A percentile compares a stretch with the other conserved stretches of the same genome.
These are phyloP conservation scores for Phoma sp. DNA, from an alignment of 2,329 filamentous ascomycete species.

Conservation along the genomic window DNA sequence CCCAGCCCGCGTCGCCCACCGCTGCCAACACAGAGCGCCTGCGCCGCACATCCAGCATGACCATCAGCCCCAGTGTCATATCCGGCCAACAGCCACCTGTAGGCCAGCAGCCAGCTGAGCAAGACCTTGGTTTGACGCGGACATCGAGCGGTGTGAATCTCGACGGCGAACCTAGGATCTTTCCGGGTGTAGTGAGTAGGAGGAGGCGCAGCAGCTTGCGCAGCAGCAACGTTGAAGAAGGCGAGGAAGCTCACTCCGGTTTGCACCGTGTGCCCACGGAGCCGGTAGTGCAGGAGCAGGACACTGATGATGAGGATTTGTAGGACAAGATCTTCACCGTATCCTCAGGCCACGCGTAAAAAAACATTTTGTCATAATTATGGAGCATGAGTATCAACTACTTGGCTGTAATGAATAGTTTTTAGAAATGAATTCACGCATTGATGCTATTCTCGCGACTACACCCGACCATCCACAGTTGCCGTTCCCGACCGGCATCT, in stretches of 20 bases:
- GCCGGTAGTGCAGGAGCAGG: conserved; percentile 28
- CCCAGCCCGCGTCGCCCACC: conserved; percentile 37
- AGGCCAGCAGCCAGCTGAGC: conserved; percentile 23
- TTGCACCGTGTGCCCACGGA: conserved; percentile 21
- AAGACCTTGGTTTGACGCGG: conserved; percentile 26
- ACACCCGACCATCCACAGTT: too few relatives aligned
- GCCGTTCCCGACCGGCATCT: too few relatives aligned
- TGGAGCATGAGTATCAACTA: conserved; percentile 3
- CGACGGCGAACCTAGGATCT: conserved; percentile 71
- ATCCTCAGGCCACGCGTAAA: background rate
- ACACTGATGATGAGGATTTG: conserved; percentile 10
- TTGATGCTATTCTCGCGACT: too few relatives aligned
- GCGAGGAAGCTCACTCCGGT: conserved; percentile 17
- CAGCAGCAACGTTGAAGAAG: conserved; percentile 10
- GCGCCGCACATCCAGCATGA: conserved; percentile 41
- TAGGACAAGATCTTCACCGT: background rate
- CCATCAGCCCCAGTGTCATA: conserved; percentile 31
- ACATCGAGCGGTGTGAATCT: conserved; percentile 40
- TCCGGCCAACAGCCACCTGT: conserved; percentile 30
- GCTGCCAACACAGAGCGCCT: conserved; percentile 32
- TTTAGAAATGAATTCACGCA: background rate
- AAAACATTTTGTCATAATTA: background rate
- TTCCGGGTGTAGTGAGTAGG: conserved; percentile 71
- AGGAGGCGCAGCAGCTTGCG: conserved; percentile 39
- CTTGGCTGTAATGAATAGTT: background rate